A percentile compares a stretch with the other conserved stretches of the same genome.
phyloP scores from a whole-genome alignment of 352 stramenopile species.

The Blastocystis sp. region DNA sequence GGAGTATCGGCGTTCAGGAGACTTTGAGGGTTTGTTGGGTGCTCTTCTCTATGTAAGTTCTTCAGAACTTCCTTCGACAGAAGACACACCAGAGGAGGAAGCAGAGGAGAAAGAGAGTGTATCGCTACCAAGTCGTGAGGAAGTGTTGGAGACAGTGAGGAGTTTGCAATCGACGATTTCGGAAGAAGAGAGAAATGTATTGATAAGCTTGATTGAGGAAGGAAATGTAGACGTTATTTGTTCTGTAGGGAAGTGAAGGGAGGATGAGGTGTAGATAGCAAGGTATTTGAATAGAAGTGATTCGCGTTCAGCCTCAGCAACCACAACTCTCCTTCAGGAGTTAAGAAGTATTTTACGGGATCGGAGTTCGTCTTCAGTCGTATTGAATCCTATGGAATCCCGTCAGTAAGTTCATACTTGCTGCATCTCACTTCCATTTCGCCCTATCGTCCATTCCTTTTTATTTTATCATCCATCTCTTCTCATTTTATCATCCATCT shows the following conservation, averaged over 20 bases:
- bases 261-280: background rate
- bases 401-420: background rate
- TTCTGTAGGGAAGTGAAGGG: background rate
- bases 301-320: background rate
- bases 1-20: slow-evolving; percentile 13
- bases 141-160: background rate
- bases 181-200: background rate
- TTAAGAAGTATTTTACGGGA: background rate
- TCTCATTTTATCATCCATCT: no score
- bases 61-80: background rate
- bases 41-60: background rate
- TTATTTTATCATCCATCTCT: no score
- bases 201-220: background rate
- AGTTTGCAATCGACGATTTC: background rate
- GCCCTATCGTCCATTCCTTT: no score
- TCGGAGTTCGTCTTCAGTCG: background rate
- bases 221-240: slow-evolving; percentile 14
- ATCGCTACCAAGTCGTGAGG: background rate
- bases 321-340: background rate
- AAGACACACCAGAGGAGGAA: background rate
- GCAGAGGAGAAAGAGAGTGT: background rate
- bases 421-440: background rate
- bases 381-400: background rate
- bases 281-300: background rate
- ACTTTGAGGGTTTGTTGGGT: slow-evolving; percentile 47